phyloP scores from a whole-genome alignment of 2,329 filamentous ascomycete species.

The Penicillium decumbens region DNA sequence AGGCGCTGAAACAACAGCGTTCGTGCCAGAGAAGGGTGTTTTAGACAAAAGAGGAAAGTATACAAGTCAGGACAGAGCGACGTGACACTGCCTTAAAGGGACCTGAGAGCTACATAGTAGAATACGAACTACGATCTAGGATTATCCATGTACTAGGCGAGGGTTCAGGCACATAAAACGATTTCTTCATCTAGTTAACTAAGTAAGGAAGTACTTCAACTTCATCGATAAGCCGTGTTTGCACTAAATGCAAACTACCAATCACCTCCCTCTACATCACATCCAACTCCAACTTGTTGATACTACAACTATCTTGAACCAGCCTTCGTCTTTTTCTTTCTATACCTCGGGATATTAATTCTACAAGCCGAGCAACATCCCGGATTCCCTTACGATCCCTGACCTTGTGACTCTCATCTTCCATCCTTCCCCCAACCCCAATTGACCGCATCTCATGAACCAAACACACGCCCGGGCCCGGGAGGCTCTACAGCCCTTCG shows the following conservation, averaged over 20 bases:
- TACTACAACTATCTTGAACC: background rate
- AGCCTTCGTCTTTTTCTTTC: background rate
- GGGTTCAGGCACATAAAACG: background rate
- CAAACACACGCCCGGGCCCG: conserved; percentile 50
- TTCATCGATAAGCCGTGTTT: conserved; percentile 19
- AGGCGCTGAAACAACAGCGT: conserved; percentile 7
- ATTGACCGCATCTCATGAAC: conserved; percentile 37
- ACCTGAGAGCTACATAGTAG: background rate
- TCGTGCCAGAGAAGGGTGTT: conserved; percentile 4
- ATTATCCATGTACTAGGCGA: background rate
- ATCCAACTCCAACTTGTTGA: background rate
- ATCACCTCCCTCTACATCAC: background rate
- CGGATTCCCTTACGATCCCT: background rate
- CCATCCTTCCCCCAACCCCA: background rate
- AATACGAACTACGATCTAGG: conserved; percentile 4
- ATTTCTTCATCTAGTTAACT: no score
- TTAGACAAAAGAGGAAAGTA: background rate
- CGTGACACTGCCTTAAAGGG: background rate
- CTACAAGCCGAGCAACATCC: background rate
- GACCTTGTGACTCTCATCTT: background rate
- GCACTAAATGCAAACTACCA: conserved; percentile 19
- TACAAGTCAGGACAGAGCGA: no score
- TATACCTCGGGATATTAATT: background rate
- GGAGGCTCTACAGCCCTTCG: conserved; percentile 71
- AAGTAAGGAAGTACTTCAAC: background rate